A percentile compares a stretch with the other conserved stretches of the same genome.
These are phyloP conservation scores for Ustilago shanxiensis DNA, from an alignment of 1,284 basidiomycete genomes.

Conservation along the genomic window DNA sequence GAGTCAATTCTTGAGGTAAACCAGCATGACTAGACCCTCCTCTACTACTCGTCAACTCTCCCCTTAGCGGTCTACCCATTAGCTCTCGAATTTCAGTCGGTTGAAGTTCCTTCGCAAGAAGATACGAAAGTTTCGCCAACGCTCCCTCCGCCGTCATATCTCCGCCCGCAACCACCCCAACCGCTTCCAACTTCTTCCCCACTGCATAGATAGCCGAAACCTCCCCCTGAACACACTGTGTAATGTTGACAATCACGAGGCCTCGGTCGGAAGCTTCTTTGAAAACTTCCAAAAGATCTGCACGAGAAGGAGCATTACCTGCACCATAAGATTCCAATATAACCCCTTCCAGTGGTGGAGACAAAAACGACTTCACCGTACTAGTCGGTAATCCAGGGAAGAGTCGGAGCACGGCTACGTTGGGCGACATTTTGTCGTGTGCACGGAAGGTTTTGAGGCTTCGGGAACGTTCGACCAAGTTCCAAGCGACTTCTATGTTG, in stretches of 20 bases:
- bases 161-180: constrained; percentile 61
- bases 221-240: constrained; percentile 81
- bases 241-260: constrained; percentile 88
- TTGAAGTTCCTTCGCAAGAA: constrained; percentile 85
- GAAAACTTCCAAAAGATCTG: constrained; percentile 74
- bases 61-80: constrained; percentile 83
- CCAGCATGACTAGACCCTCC: constrained; percentile 11
- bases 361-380: constrained; percentile 63
- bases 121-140: constrained; percentile 86
- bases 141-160: constrained; percentile 98
- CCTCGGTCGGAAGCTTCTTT: constrained; percentile 84
- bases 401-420: constrained; percentile 73
- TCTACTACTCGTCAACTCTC: constrained; percentile 78
- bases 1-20: constrained; percentile 35
- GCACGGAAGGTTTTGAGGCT: constrained; percentile 81
- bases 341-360: constrained; percentile 72
- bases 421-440: constrained; percentile 74
- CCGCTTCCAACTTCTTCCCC: constrained; percentile 77
- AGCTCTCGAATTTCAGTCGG: constrained; percentile 79
- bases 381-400: constrained; percentile 81
- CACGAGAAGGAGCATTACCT: constrained; percentile 74
- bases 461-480: constrained; percentile 77
- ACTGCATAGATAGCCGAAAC: constrained; percentile 78
- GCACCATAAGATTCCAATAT: constrained; percentile 91
- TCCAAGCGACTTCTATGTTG: constrained; percentile 75